phyloP scores from a whole-genome alignment of 140 eudicot genomes.

The Oenanthe javanica region DNA sequence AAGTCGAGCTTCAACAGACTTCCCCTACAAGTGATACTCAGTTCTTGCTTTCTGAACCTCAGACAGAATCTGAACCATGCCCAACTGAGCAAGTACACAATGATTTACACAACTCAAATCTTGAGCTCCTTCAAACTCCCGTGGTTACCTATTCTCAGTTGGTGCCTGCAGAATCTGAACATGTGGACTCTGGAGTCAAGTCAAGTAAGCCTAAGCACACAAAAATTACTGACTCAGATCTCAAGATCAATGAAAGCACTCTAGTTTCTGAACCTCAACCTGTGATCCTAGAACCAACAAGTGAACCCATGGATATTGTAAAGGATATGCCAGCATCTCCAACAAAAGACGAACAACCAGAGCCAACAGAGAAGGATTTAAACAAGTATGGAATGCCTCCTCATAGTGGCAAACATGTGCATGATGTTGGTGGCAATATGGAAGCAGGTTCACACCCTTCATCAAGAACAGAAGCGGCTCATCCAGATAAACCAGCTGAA shows the following conservation, averaged over 20 bases:
- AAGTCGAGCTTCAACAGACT: background rate
- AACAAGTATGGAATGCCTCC: background rate
- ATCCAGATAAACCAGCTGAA: conserved; percentile 8
- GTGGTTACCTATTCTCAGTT: conserved; percentile 2
- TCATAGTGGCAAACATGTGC: conserved; percentile 1
- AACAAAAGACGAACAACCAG: background rate
- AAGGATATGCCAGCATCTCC: conserved; percentile 1
- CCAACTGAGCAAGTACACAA: background rate
- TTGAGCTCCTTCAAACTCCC: conserved; percentile 16
- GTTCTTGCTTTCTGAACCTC: background rate
- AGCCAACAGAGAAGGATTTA: background rate
- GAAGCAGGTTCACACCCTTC: conserved; percentile 7
- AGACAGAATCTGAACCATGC: conserved; percentile 2
- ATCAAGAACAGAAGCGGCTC: background rate
- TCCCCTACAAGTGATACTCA: background rate
- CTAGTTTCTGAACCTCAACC: background rate
- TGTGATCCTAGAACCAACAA: conserved; percentile 10
- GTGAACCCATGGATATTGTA: conserved; percentile 14
- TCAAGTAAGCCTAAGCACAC: conserved; percentile 7
- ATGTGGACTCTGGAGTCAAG: conserved; percentile 7
- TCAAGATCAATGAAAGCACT: conserved; percentile 9
- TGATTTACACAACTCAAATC: background rate
- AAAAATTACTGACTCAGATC: background rate
- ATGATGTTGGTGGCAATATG: background rate
- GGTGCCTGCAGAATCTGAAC: conserved; percentile 3